Evolutionary conservation across 2,329 filamentous ascomycete species (phyloP), one percentile per base, ranked within the genome.

Genomic region (Exophiala bonariae): DNA sequence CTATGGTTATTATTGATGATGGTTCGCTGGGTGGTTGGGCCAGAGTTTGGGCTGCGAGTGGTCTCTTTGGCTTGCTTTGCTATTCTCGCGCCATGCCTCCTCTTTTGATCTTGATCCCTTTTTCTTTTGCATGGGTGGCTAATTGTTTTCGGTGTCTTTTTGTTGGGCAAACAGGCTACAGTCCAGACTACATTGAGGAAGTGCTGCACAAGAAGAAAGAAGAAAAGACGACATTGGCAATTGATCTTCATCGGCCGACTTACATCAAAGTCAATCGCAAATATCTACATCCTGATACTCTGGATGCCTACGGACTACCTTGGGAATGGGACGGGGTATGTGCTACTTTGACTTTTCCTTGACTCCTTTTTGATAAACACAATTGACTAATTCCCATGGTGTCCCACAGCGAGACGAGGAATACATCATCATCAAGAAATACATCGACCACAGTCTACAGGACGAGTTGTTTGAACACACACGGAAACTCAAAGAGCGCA

Each of bases 401-500:
- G 10, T 8, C 33, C 56, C 82, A 75, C 41, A 74, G 71, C 58
- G 56, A 41, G 83, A 90, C 59, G 77, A 80, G 14, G 81, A 86
- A 37, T 90, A 81, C 58, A 73, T 90, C 45, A 67, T 91, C 49
- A 86, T 90, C 68, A 87, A 86, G 66, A 76, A 82, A 46, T 87
- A 81, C 81, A 81, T 90, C 41, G 79, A 81, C 3, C 82, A 89
- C 57, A 78, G 80, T 52, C 80, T 89, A 62, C 86, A 89, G 60
- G 79, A 88, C 49, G 72, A 81, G 47, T 77, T 89, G 39, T 91
- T 87, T 77, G 77, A 80, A 34, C 85, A 90, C 67, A 89, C 86
- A 3, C 76, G 76, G 52, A 75, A 73, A 39, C 55, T 63, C 35
- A 71, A 68, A 18, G 69, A 72, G 45, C 56, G 71, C 37, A 67